Base-by-base conservation (phyloP, 768 basidiomycete genomes). In the Boletus sp. region DNA sequence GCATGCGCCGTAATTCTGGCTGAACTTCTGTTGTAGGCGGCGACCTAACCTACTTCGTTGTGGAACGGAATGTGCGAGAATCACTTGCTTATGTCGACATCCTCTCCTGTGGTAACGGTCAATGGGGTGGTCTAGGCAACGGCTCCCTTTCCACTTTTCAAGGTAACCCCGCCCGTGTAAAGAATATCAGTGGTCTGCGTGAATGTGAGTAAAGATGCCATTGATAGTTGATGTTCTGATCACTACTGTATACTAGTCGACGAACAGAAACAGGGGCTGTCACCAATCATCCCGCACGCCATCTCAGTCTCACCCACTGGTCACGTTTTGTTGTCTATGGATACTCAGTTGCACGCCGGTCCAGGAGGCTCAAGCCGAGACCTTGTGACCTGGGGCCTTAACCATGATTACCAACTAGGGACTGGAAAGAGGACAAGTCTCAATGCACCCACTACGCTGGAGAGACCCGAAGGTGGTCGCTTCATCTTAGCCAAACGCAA, bases 61-160 rank as follows among this genome's bases (percentile, higher is more conserved):
- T 89, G 23, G 84, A 93, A 70, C 79, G 81, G 32, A 65, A 49
- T 48, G 70, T 70, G 21, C 66, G 64, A 19, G 66, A 67, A 34
- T 58, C 73, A 5, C 70, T 69, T 38, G 69, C 64, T 27, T 72
- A 71, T 43, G 64, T 84, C 14, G 82, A 85, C 57, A 59, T 93
- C 3, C 78, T 94, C 29, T 82, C 88, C 55, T 87, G 86, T 62
- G 92, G 93, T 3, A 90, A 90, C 64, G 93, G 93, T 1, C 85
- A 90, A 64, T 88, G 80, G 70, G 91, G 93, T 15, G 87, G 87
- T 15, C 75, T 92, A 11, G 90, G 88, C 4, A 88, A 81, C 46
- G 80, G 79, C 52, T 54, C 71, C 11, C 64, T 80, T 73, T 88
- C 81, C 62, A 90, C 80, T 53, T 83, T 84, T 0, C 88, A 89